A percentile compares a stretch with the other conserved stretches of the same genome.
phyloP scores from a whole-genome alignment of 2,329 filamentous ascomycete species.

The Trichoderma aggressivum region DNA sequence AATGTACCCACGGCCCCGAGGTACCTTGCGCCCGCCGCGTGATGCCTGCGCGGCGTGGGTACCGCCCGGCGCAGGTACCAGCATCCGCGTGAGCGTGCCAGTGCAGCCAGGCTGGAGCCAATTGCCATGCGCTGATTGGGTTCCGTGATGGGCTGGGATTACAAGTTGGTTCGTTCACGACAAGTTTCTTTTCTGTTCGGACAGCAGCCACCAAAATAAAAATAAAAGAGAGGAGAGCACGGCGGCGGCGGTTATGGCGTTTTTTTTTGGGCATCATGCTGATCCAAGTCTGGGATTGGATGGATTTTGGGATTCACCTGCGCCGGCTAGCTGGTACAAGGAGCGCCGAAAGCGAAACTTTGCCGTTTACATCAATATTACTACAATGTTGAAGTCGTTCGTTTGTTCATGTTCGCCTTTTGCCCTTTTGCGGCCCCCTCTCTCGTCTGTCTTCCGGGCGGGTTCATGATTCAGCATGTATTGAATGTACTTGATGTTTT shows the following conservation, averaged over 20 bases:
- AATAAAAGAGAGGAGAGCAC: background rate
- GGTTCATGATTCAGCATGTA: background rate
- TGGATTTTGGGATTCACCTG: background rate
- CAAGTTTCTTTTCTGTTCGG: background rate
- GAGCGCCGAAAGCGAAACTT: background rate
- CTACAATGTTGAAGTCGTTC: background rate
- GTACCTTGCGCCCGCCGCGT: background rate
- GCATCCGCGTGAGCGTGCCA: background rate
- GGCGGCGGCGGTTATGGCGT: background rate
- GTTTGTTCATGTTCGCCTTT: background rate
- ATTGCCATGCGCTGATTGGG: background rate
- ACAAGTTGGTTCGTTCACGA: background rate
- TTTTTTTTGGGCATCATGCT: background rate
- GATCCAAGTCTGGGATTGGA: background rate
- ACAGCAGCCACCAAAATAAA: background rate
- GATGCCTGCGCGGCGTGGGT: background rate
- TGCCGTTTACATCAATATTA: background rate
- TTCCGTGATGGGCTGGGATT: background rate
- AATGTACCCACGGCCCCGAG: background rate
- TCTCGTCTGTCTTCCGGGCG: background rate
- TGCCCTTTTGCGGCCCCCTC: background rate
- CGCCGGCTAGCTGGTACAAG: background rate
- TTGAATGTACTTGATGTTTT: too few species aligned
- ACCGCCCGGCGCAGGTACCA: slow-evolving; percentile 4
- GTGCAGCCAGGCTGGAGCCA: background rate